Evolutionary conservation across 306 rosid genomes (phyloP).

Genomic region (Pyrus pyrifolia): DNA sequence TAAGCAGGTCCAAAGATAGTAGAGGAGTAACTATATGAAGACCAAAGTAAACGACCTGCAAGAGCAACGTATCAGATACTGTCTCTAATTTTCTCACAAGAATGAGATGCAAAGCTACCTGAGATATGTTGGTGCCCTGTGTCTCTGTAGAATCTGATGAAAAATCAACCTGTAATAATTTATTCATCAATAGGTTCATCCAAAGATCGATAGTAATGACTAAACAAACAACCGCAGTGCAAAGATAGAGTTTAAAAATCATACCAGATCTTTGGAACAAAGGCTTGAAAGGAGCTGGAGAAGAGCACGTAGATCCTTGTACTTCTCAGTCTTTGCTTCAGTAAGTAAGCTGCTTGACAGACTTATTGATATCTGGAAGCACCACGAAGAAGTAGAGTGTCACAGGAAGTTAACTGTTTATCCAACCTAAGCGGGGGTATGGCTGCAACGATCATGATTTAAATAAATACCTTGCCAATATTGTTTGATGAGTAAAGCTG

Average conservation of each 20-base stretch:
- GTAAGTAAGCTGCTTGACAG: conserved; percentile 69
- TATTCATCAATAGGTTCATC: conserved; percentile 19
- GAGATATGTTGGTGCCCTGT: conserved; percentile 81
- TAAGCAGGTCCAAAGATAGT: conserved; percentile 82
- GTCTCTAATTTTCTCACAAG: background rate
- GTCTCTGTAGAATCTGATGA: conserved; percentile 72
- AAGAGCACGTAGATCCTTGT: conserved; percentile 94
- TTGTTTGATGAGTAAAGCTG: conserved; percentile 87
- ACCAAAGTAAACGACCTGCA: conserved; percentile 94
- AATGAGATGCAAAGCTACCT: conserved; percentile 32
- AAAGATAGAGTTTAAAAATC: background rate
- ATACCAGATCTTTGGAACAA: conserved; percentile 91
- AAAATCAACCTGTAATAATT: conserved; percentile 69
- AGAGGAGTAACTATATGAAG: conserved; percentile 82
- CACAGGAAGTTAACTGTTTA: background rate
- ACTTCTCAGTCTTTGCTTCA: conserved; percentile 82
- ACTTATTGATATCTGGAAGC: conserved; percentile 70
- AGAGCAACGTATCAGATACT: conserved; percentile 25
- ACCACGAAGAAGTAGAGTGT: conserved; percentile 10
- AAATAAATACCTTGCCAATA: conserved; percentile 73
- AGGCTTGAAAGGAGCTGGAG: conserved; percentile 92
- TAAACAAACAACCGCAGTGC: background rate
- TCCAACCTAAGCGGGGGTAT: background rate
- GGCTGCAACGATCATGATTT: background rate
- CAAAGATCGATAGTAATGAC: conserved; percentile 4